Conservation (phyloP, 345 rosid genomes). For the Anastatica hierochuntica region DNA sequence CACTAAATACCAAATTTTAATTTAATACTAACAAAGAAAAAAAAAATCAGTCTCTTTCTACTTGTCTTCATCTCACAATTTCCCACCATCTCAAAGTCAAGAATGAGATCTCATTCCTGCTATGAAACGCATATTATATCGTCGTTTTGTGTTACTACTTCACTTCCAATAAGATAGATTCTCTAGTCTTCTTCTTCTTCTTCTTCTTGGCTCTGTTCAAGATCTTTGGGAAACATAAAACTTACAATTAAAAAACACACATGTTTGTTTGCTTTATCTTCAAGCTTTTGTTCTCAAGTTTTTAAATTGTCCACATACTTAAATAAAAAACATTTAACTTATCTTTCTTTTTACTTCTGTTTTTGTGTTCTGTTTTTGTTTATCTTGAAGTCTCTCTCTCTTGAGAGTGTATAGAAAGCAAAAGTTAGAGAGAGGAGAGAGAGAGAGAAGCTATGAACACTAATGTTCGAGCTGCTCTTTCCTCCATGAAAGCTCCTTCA, state of each 20-base stretch:
- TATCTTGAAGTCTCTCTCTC: conserved; percentile 15
- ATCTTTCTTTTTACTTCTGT: conserved; percentile 21
- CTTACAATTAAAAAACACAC: too few relatives aligned
- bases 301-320: neutral
- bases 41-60: conserved; percentile 11
- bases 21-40: conserved; percentile 5
- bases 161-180: conserved; percentile 23
- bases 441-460: conserved; percentile 47
- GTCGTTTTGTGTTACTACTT: conserved; percentile 37
- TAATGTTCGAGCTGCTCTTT: conserved; percentile 58
- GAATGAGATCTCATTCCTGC: too few relatives aligned
- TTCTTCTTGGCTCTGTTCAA: conserved; percentile 32
- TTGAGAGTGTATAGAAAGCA: conserved; percentile 20
- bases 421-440: conserved; percentile 5
- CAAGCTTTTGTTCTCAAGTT: conserved; percentile 59
- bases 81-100: conserved; percentile 16
- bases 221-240: conserved; percentile 21
- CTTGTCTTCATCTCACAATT: conserved; percentile 20
- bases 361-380: conserved; percentile 2
- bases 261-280: conserved; percentile 38
- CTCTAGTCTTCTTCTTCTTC: conserved; percentile 18
- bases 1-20: conserved; percentile 21
- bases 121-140: conserved; percentile 30
- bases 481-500: conserved; percentile 58
- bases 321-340: neutral